Base-by-base conservation (phyloP, 805 yeast genomes). In the Lachancea cidri region DNA sequence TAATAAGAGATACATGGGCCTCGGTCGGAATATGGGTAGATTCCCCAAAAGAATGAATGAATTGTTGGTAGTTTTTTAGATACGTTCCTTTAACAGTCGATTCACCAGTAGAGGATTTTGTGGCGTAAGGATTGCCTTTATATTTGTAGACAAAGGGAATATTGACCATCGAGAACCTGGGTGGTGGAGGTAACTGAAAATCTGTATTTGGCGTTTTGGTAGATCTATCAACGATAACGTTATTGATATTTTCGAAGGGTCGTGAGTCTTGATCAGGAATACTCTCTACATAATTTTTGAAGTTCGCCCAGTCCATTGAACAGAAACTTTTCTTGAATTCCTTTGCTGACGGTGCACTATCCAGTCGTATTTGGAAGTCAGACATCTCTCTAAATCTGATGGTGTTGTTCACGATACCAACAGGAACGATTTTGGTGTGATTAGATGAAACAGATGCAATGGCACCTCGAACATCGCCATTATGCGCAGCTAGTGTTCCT, bases 351-450 rank as follows among this genome's bases (percentile, higher is more conserved):
- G 66, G 58, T 11, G 83, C 81, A 50, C 76, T 72, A 37, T 72
- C 73, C 9, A 87, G 75, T 24, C 76, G 67, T 48, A 76, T 74
- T 59, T 93, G 98, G 60, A 87, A 91, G 62, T 89, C 98, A 0
- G 91, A 81, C 72, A 88, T 76, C 48, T 85, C 86, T 50, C 96
- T 74, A 60, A 91, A 91, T 47, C 83, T 74, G 54, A 79, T 81
- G 14, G 81, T 82, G 43, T 77, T 73, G 51, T 79, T 77, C 15
- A 87, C 69, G 15, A 86, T 73, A 0, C 82, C 88, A 4, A 76
- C 72, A 0, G 95, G 91, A 34, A 70, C 69, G 2, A 76, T 71
- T 9, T 61, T 53, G n/a, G 64, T 57, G 39, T 72, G 54, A 16
- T 36, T 54, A 34, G 42, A 22, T 22, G 57, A 55, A 19, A 66